Conservation (phyloP, 2,329 filamentous ascomycete genomes). For the Fusarium coffeatum region DNA sequence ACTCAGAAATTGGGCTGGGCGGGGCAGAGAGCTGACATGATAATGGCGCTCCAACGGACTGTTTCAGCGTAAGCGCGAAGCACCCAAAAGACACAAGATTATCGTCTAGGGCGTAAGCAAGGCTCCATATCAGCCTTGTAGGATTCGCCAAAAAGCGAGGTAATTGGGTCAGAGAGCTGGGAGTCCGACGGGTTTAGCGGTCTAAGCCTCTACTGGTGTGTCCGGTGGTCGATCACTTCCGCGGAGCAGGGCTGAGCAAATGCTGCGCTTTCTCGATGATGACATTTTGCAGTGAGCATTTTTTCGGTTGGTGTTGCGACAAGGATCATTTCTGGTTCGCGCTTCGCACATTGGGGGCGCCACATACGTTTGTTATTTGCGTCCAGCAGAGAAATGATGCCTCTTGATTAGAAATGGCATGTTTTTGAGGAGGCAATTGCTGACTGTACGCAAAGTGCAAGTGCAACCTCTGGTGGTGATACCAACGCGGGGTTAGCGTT, state of each 20-base stretch:
- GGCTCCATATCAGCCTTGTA: slow-evolving; percentile 14
- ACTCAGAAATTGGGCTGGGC: not conserved
- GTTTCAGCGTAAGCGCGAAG: slow-evolving; percentile 14
- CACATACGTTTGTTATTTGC: slow-evolving; percentile 15
- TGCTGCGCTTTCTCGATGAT: not conserved
- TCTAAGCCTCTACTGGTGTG: not conserved
- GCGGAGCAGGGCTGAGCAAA: slow-evolving; percentile 4
- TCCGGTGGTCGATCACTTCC: not conserved
- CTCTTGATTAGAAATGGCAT: not conserved
- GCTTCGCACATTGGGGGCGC: not conserved
- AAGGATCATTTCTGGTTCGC: not conserved
- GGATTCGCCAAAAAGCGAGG: not conserved
- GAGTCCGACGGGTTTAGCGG: slow-evolving; percentile 2
- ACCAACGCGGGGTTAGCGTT: not conserved
- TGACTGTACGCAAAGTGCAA: not conserved
- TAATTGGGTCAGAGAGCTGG: not conserved
- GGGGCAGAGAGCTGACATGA: slow-evolving; percentile 8
- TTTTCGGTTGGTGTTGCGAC: not conserved
- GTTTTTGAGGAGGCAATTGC: not conserved
- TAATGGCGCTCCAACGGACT: not conserved
- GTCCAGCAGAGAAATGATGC: not conserved
- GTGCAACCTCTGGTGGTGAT: not conserved
- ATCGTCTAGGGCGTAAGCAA: slow-evolving; percentile 4
- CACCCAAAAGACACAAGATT: slow-evolving; percentile 14
- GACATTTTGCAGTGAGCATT: not conserved